Evolutionary conservation across 371 early-diverging fungal species (phyloP), one percentile per base, ranked within the genome.

Genomic region (Saksenaea vasiformis): DNA sequence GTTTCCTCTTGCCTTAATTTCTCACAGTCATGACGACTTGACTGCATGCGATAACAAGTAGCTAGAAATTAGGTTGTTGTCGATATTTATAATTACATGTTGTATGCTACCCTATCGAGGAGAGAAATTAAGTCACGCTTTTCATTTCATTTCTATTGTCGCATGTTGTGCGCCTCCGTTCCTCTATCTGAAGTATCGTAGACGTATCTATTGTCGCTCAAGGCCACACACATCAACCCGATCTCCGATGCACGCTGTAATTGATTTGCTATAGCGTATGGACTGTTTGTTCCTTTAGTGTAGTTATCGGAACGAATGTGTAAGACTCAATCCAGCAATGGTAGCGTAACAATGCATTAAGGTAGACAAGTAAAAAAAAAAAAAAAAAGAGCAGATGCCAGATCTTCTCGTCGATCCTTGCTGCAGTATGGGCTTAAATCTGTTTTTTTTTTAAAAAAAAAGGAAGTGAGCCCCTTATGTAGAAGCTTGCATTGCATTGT

Each of bases 231-330:
- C 11, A 39, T 10, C n/a, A 39, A 39, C 39, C 39, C 11, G 39
- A 14, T 39, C 39, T 39, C 39, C 39, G 39, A 39, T 39, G 39
- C 39, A 39, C 5, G 39, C 31, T 39, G 39, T 39, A 14, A 14
- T 22, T 22, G 51, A 47, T 47, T 22, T 22, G 22, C 5, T 8
- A 10, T 22, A 17, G 22, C 0, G 3, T 10, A 22, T 47, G 24
- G 24, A 24, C 51, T 47, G 24, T 47, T 47, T 47, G 51, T 47
- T 22, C 51, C 22, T 47, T 47, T 47, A 47, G 51, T 47, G 51
- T 10, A 47, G 17, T 13, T 41, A 47, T 47, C 51, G 22, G 51
- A 47, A 47, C 51, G 51, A 47, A 47, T 47, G 22, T 47, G 17
- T 19, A 10, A 22, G 51, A 22, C 4, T 22, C 8, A 22, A 22